phyloP scores from a whole-genome alignment of 176 grass and related monocot genomes.

The Eremochloa ophiuroides region DNA sequence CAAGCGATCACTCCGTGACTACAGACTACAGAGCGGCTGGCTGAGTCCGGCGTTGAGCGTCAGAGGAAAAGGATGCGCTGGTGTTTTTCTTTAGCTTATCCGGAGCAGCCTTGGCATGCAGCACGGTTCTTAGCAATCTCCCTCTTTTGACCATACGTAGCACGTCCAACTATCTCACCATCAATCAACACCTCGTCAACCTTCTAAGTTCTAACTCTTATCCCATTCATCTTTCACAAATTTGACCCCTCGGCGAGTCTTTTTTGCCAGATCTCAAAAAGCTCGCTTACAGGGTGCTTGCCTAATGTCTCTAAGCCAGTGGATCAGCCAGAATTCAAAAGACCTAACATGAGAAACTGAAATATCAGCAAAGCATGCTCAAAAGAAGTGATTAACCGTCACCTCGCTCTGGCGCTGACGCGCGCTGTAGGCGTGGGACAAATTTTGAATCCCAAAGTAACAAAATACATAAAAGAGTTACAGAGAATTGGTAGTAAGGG shows the following conservation, averaged over 20 bases:
- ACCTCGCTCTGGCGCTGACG: too few relatives aligned
- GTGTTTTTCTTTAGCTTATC: constrained; percentile 51
- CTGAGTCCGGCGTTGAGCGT: too few relatives aligned
- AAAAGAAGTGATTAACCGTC: neutral
- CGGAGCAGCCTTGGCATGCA: constrained; percentile 47
- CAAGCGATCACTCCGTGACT: too few relatives aligned
- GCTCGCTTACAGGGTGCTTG: constrained; percentile 58
- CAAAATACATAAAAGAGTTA: too few relatives aligned
- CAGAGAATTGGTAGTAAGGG: too few relatives aligned
- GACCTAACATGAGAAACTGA: constrained; percentile 29
- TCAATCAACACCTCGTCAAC: constrained; percentile 58
- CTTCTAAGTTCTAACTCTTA: constrained; percentile 33
- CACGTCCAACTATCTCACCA: constrained; percentile 44
- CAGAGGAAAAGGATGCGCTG: too few relatives aligned
- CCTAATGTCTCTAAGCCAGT: constrained; percentile 47
- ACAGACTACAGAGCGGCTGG: too few relatives aligned
- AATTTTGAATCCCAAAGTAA: too few relatives aligned
- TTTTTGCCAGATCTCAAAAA: constrained; percentile 68
- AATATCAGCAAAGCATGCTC: neutral
- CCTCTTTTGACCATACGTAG: constrained; percentile 48
- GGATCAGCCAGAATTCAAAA: constrained; percentile 53
- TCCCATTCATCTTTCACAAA: constrained; percentile 43
- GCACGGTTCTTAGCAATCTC: constrained; percentile 63
- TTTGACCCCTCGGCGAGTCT: constrained; percentile 26
- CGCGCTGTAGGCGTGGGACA: too few relatives aligned